A percentile compares a stretch with the other conserved stretches of the same genome.
These are phyloP conservation scores for Podospora appendiculata DNA, from an alignment of 495 filamentous ascomycete genomes.

Conservation along the genomic window DNA sequence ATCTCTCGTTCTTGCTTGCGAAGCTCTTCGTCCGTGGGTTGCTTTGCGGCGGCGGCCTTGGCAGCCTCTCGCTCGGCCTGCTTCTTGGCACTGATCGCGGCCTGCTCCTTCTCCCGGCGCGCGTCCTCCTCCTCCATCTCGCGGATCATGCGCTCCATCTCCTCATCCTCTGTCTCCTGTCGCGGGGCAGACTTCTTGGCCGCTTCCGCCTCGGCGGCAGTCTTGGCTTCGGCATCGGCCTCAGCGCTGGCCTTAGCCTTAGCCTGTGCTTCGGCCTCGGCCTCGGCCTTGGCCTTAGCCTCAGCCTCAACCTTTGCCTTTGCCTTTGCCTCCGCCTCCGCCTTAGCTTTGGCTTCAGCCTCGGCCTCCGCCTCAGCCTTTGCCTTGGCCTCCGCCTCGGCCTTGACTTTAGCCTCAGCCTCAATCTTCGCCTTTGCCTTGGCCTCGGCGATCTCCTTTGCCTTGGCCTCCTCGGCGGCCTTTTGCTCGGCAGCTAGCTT, in stretches of 20 bases:
- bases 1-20: constrained; percentile 45
- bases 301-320: constrained; percentile 47
- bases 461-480: constrained; percentile 64
- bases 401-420: constrained; percentile 47
- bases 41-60: constrained; percentile 42
- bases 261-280: constrained; percentile 36
- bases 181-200: constrained; percentile 4
- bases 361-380: constrained; percentile 43
- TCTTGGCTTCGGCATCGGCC: constrained; percentile 24
- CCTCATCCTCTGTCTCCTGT: constrained; percentile 14
- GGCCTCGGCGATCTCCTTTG: constrained; percentile 41
- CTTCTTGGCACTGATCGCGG: constrained; percentile 53
- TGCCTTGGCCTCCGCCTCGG: constrained; percentile 43
- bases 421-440: constrained; percentile 57
- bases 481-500: constrained; percentile 40
- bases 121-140: constrained; percentile 49
- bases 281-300: constrained; percentile 32
- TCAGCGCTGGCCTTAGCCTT: constrained; percentile 32
- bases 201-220: constrained; percentile 17
- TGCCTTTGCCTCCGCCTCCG: constrained; percentile 57
- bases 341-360: constrained; percentile 63
- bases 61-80: constrained; percentile 20
- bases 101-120: constrained; percentile 46
- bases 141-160: constrained; percentile 37
- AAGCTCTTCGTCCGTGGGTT: constrained; percentile 48